Evolutionary conservation across 2,329 filamentous ascomycete species (phyloP), one percentile per base, ranked within the genome.

Genomic region (Fusarium sp.): DNA sequence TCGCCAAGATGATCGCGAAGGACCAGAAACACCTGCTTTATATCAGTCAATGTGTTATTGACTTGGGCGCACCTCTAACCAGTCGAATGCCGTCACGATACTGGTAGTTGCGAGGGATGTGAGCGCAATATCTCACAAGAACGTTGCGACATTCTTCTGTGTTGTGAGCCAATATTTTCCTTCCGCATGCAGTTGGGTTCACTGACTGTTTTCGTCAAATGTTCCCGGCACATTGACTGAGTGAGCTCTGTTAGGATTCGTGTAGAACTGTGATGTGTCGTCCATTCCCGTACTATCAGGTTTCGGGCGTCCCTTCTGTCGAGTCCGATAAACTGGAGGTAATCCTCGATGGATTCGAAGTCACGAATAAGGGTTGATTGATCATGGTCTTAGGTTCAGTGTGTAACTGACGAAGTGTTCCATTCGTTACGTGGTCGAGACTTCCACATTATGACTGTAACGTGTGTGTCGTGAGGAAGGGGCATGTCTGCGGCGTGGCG

Each of bases 61-160:
- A 19, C 19, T 24, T 45, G 14, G 48, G 17, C 48, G 33, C 11
- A 14, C 49, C 20, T 64, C 77, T 60, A 26, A 82, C 79, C 56
- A 82, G 76, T 46, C 78, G 78, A 33, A 83, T 75, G 13, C 81
- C 81, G 70, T 83, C 82, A 50, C 79, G 78, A 61, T 83, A 83
- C 56, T 81, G 79, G 58, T 80, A 82, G 55, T 83, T 83, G 43
- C 82, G 78, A 39, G 81, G 82, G 28, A 83, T 78, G 63, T 81
- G 79, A 11, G 77, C 78, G 51, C 81, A 82, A 46, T 81, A 79
- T 72, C 79, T 75, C 28, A 83, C 78, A 19, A 83, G 79, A 8
- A 82, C 79, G 50, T 80, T 82, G 39, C 81, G 79, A 54, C 82
- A 83, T 71, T 82, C 81, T 83, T n/a, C 11, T 11, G 5, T 6